Evolutionary conservation across 2,329 filamentous ascomycete species (phyloP).

Genomic region (Trichoderma cornu-damae): DNA sequence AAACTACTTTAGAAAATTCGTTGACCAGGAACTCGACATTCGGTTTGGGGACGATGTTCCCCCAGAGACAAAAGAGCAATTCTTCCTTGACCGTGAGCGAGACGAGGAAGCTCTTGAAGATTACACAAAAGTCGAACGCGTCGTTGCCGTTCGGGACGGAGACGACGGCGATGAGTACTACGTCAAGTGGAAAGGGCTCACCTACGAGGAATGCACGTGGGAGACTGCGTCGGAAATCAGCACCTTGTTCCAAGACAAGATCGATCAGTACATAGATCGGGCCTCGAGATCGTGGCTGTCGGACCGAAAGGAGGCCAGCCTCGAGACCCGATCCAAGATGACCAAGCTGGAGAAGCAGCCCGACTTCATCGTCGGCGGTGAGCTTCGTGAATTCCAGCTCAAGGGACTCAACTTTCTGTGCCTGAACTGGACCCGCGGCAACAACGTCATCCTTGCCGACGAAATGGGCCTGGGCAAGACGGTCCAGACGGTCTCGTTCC

Average conservation of each 20-base stretch:
- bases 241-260: slow-evolving; percentile 75
- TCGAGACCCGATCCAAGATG: slow-evolving; percentile 68
- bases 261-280: slow-evolving; percentile 86
- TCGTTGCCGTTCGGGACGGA: slow-evolving; percentile 77
- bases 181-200: slow-evolving; percentile 94
- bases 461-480: slow-evolving; percentile 99
- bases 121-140: slow-evolving; percentile 85
- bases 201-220: slow-evolving; percentile 95
- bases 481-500: slow-evolving; percentile 92
- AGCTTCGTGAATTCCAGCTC: slow-evolving; percentile 88
- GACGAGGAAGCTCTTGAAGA: slow-evolving; percentile 84
- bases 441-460: slow-evolving; percentile 95
- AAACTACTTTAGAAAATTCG: slow-evolving; percentile 85
- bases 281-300: slow-evolving; percentile 75
- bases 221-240: slow-evolving; percentile 72
- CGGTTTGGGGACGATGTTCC: slow-evolving; percentile 69
- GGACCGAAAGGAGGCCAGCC: slow-evolving; percentile 69
- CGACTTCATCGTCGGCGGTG: slow-evolving; percentile 74
- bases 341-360: slow-evolving; percentile 74
- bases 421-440: slow-evolving; percentile 89
- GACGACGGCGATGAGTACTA: slow-evolving; percentile 83
- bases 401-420: slow-evolving; percentile 91
- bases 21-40: slow-evolving; percentile 74
- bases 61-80: slow-evolving; percentile 85
- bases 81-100: slow-evolving; percentile 89